phyloP scores from a whole-genome alignment of 108 stramenopile species.

The Chaetoceros tenuissimus region DNA sequence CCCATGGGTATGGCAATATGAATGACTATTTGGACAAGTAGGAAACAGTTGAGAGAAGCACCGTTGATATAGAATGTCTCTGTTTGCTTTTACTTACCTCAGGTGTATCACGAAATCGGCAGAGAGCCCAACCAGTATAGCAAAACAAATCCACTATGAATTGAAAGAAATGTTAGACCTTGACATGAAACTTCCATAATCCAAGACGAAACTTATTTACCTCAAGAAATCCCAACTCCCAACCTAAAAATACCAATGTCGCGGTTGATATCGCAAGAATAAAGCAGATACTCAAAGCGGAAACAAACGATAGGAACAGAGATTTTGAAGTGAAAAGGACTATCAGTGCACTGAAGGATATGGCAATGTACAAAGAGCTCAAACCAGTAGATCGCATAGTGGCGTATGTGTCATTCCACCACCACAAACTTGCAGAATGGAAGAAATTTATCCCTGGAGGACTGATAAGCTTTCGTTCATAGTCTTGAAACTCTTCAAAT shows the following conservation, averaged over 20 bases:
- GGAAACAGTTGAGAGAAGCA: no score
- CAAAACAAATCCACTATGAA: conserved; percentile 39
- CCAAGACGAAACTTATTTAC: no score
- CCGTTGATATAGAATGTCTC: no score
- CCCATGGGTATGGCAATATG: conserved; percentile 26
- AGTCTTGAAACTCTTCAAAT: conserved; percentile 32
- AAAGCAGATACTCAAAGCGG: conserved; percentile 28
- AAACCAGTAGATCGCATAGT: conserved; percentile 16
- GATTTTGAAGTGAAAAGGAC: conserved; percentile 32
- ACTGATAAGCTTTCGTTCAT: conserved; percentile 14
- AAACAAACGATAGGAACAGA: conserved; percentile 28
- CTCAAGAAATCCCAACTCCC: conserved; percentile 42
- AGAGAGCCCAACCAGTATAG: conserved; percentile 46
- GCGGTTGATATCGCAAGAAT: conserved; percentile 39
- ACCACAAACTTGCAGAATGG: conserved; percentile 23
- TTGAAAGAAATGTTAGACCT: no score
- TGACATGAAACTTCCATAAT: no score
- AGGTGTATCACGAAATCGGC: conserved; percentile 50
- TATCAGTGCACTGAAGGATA: conserved; percentile 22
- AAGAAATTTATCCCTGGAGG: conserved; percentile 13
- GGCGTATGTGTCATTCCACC: conserved; percentile 49
- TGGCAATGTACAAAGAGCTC: no score
- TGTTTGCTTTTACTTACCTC: no score
- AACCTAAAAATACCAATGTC: conserved; percentile 30
- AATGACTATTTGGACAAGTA: no score